Conservation (phyloP, 2,329 filamentous ascomycete species). For the Alternaria metachromatica region DNA sequence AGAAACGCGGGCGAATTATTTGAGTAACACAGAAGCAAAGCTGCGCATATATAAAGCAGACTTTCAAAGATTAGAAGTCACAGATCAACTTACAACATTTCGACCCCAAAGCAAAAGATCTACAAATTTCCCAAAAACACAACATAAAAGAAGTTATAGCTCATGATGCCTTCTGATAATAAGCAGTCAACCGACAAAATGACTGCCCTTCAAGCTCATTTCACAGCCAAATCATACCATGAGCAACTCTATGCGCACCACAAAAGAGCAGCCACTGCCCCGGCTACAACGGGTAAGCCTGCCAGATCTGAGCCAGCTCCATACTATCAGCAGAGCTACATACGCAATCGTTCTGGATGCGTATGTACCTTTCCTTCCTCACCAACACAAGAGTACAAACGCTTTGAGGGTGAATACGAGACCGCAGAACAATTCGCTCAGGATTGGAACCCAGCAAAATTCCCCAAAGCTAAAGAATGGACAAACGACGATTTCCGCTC, state of each 20-base stretch:
- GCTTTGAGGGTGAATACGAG: background rate
- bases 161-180: background rate
- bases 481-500: background rate
- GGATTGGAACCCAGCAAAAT: background rate
- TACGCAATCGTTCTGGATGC: background rate
- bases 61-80: background rate
- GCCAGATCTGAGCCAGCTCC: background rate
- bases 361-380: background rate
- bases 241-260: background rate
- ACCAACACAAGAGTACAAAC: accelerated
- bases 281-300: background rate
- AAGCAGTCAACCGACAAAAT: background rate
- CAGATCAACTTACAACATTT: background rate
- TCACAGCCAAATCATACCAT: background rate
- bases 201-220: background rate
- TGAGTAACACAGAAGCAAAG: background rate
- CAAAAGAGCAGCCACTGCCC: background rate
- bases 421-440: background rate
- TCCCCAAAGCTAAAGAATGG: background rate
- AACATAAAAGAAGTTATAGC: background rate
- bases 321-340: background rate
- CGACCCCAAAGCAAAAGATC: background rate
- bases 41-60: background rate
- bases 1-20: background rate
- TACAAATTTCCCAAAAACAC: background rate